Conservation (phyloP, 192 early-diverging fungal genomes). For the Coemansia sp. region DNA sequence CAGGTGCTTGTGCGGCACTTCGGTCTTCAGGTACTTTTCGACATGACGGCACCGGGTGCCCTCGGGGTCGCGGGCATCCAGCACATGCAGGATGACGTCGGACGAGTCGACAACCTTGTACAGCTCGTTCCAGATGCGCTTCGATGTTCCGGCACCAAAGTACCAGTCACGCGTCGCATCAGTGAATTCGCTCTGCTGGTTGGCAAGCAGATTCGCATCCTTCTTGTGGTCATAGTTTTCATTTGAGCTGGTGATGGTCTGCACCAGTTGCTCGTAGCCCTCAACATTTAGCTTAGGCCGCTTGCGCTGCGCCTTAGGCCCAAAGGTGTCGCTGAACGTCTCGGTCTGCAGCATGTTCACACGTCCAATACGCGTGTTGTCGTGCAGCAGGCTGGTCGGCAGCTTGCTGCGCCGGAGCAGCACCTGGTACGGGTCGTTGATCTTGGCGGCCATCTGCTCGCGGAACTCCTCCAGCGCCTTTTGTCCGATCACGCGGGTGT, state of each 20-base stretch:
- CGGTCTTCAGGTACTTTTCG: constrained; percentile 86
- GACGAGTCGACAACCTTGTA: constrained; percentile 99
- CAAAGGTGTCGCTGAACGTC: constrained; percentile 88
- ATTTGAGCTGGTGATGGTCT: constrained; percentile 59
- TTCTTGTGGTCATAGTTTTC: constrained; percentile 64
- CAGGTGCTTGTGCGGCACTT: constrained; percentile 93
- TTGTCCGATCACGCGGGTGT: constrained; percentile 95
- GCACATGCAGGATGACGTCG: constrained; percentile 90
- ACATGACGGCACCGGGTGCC: constrained; percentile 93
- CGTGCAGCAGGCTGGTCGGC: constrained; percentile 86
- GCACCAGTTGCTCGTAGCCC: constrained; percentile 75
- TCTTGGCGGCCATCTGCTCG: constrained; percentile 77
- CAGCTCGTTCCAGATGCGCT: constrained; percentile 97
- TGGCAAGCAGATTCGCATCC: constrained; percentile 72
- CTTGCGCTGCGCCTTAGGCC: constrained; percentile 92
- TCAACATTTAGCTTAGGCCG: constrained; percentile 76
- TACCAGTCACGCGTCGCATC: constrained; percentile 82
- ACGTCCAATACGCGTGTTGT: constrained; percentile 60
- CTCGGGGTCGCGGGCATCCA: constrained; percentile 97
- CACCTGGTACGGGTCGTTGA: constrained; percentile 94
- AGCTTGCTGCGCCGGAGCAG: constrained; percentile 91
- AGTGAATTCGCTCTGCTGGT: constrained; percentile 65
- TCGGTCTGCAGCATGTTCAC: constrained; percentile 97
- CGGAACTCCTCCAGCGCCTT: constrained; percentile 91
- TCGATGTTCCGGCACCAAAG: constrained; percentile 90